These are phyloP conservation scores for Botrytis cinerea DNA, from an alignment of 2,329 filamentous ascomycete species.

Conservation along the genomic window DNA sequence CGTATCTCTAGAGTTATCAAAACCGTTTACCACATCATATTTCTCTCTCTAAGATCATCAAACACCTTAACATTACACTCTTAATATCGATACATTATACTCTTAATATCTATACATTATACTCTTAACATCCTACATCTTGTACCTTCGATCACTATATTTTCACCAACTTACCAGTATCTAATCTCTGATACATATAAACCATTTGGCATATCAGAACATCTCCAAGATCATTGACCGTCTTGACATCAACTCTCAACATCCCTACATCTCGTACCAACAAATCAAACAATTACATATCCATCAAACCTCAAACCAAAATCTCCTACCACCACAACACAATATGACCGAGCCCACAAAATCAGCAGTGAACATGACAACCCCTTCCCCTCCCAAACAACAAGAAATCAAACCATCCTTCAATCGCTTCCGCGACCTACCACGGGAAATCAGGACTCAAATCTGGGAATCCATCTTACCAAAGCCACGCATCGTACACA, in stretches of 20 bases:
- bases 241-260: neutral
- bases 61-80: neutral
- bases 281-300: neutral
- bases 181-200: neutral
- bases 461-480: neutral
- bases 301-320: neutral
- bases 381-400: neutral
- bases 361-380: too few relatives aligned
- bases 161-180: neutral
- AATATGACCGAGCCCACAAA: neutral
- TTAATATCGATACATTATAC: too few relatives aligned
- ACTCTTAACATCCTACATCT: neutral
- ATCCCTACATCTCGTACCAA: neutral
- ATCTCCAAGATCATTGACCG: neutral
- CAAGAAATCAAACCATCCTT: neutral
- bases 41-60: neutral
- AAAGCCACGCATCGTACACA: neutral
- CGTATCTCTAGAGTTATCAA: neutral
- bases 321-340: neutral
- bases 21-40: too few relatives aligned
- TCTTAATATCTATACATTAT: too few relatives aligned
- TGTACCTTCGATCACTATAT: neutral
- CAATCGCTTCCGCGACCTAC: fast-evolving
- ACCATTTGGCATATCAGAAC: neutral
- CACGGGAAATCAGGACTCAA: neutral